These are phyloP conservation scores for Kodamaea leandrae DNA, from an alignment of 805 yeast genomes.

Conservation along the genomic window DNA sequence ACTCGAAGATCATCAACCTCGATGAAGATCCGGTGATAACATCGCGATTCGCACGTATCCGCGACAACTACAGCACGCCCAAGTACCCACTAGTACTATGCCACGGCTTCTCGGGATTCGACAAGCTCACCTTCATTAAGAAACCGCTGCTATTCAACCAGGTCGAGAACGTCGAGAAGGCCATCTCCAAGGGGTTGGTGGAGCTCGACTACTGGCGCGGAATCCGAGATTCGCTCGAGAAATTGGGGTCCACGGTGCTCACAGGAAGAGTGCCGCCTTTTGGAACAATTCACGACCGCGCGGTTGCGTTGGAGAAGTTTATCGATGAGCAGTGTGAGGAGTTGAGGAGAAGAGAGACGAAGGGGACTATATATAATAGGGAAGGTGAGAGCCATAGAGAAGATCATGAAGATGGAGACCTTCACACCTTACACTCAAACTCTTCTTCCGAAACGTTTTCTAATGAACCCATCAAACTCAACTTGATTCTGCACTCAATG, in stretches of 20 bases:
- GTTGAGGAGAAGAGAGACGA: conserved; percentile 15
- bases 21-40: conserved; percentile 23
- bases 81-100: conserved; percentile 74
- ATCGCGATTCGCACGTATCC: conserved; percentile 27
- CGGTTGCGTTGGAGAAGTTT: conserved; percentile 46
- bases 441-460: conserved; percentile 14
- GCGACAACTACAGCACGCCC: conserved; percentile 53
- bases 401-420: no score
- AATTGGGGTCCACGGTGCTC: conserved; percentile 63
- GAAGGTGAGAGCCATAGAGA: background rate
- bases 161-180: conserved; percentile 13
- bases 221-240: conserved; percentile 56
- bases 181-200: conserved; percentile 2
- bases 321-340: conserved; percentile 35
- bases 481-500: conserved; percentile 87
- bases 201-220: conserved; percentile 81
- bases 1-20: conserved; percentile 2
- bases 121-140: conserved; percentile 34
- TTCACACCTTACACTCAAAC: no score
- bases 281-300: conserved; percentile 71
- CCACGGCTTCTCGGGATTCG: conserved; percentile 87
- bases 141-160: conserved; percentile 13
- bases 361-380: conserved; percentile 11
- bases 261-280: conserved; percentile 82
- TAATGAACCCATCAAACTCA: conserved; percentile 54